A percentile compares a stretch with the other conserved stretches of the same genome.
Evolutionary conservation across 2,329 filamentous ascomycete species (phyloP).

Genomic region (Colletotrichum tabaci): DNA sequence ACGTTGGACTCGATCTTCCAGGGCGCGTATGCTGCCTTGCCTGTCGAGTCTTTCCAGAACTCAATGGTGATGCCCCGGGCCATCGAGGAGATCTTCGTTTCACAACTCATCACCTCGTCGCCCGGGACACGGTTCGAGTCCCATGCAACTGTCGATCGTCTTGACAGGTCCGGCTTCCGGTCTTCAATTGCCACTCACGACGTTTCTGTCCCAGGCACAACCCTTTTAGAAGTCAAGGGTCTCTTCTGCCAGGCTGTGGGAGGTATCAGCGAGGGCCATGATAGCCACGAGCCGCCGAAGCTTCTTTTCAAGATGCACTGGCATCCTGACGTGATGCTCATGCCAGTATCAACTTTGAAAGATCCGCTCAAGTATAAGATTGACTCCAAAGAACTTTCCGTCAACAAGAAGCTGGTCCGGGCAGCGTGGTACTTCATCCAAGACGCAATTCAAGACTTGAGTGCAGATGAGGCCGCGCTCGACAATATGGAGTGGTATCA

Average conservation of each 20-base stretch:
- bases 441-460: slow-evolving; percentile 20
- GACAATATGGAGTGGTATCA: slow-evolving; percentile 30
- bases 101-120: not conserved
- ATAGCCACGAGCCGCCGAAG: not conserved
- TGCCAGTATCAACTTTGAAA: slow-evolving; percentile 2
- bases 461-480: not conserved
- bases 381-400: not conserved
- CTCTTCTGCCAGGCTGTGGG: slow-evolving; percentile 25
- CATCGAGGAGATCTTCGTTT: slow-evolving; percentile 55
- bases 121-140: not conserved
- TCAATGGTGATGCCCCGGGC: slow-evolving; percentile 28
- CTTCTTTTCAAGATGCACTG: slow-evolving; percentile 32
- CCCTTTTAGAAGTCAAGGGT: slow-evolving; percentile 16
- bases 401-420: slow-evolving; percentile 21
- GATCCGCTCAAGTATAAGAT: not conserved
- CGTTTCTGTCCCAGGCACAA: not conserved
- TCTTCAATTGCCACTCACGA: slow-evolving; percentile 5
- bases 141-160: slow-evolving; percentile 6
- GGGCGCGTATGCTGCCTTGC: slow-evolving; percentile 16
- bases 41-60: not conserved
- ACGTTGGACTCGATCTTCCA: slow-evolving; percentile 34
- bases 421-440: slow-evolving; percentile 29
- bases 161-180: slow-evolving; percentile 11
- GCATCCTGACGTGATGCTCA: slow-evolving; percentile 33
- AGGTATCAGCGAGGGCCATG: not conserved